Evolutionary conservation across 495 filamentous ascomycete species (phyloP).

Genomic region (Bombardia bombarda): DNA sequence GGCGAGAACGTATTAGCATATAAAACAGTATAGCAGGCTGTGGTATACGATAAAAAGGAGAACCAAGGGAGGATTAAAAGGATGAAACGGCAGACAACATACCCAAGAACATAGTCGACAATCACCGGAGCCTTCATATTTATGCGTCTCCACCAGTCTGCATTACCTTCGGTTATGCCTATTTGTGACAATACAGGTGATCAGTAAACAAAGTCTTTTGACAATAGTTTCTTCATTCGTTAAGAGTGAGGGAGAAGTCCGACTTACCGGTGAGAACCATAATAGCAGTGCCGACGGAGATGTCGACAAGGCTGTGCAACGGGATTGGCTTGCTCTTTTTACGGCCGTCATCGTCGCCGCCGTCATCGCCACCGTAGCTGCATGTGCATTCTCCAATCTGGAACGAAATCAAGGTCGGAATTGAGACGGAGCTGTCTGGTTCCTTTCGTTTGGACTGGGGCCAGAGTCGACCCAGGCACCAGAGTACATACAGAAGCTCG

Average conservation of each 20-base stretch:
- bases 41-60: too few relatives aligned
- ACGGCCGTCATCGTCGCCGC: not conserved
- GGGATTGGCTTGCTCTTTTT: not conserved
- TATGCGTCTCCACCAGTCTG: too few relatives aligned
- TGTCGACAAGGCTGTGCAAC: not conserved
- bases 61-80: too few relatives aligned
- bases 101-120: too few relatives aligned
- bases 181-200: too few relatives aligned
- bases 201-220: too few relatives aligned
- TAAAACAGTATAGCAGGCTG: too few relatives aligned
- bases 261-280: slow-evolving; percentile 1
- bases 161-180: too few relatives aligned
- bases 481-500: slow-evolving; percentile 6
- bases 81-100: too few relatives aligned
- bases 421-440: not conserved
- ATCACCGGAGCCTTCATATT: too few relatives aligned
- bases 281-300: slow-evolving; percentile 5
- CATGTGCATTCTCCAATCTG: slow-evolving; percentile 8
- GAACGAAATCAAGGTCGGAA: slow-evolving; percentile 5
- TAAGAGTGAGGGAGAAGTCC: not conserved
- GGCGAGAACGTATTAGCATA: too few relatives aligned
- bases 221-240: too few relatives aligned
- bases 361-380: not conserved
- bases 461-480: not conserved
- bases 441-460: not conserved